Percentiles rank a stretch among this genome's conserved stretches.
These are phyloP conservation scores for Candida caryicola DNA, from an alignment of 805 yeast species.

Conservation along the genomic window DNA sequence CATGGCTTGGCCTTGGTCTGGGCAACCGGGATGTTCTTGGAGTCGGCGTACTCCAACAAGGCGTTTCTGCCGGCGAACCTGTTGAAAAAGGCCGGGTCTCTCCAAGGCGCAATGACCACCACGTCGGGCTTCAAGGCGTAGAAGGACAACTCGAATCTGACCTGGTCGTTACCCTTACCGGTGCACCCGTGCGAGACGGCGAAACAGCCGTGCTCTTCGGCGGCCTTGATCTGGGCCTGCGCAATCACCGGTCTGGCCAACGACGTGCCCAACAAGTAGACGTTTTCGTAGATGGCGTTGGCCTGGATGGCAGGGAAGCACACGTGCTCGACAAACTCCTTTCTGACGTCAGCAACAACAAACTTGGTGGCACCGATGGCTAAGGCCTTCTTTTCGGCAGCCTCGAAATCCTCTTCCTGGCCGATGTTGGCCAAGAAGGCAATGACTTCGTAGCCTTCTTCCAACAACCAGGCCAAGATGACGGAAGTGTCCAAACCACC, in stretches of 20 bases:
- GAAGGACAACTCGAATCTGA: slow-evolving; percentile 94
- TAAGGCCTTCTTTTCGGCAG: slow-evolving; percentile 93
- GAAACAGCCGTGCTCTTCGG: slow-evolving; percentile 95
- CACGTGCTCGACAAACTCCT: slow-evolving; percentile 89
- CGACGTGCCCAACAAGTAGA: slow-evolving; percentile 93
- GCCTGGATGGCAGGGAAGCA: slow-evolving; percentile 96
- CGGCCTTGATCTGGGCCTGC: slow-evolving; percentile 95
- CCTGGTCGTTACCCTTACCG: slow-evolving; percentile 99
- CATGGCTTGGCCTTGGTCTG: slow-evolving; percentile 99
- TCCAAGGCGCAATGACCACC: slow-evolving; percentile 97
- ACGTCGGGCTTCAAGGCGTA: slow-evolving; percentile 98
- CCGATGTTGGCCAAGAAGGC: slow-evolving; percentile 99
- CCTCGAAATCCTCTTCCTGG: slow-evolving; percentile 98
- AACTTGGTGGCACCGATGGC: slow-evolving; percentile 97
- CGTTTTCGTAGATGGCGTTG: slow-evolving; percentile 97
- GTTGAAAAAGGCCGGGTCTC: slow-evolving; percentile 91
- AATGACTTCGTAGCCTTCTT: slow-evolving; percentile 96
- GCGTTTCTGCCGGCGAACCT: slow-evolving; percentile 98
- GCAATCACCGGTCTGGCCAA: slow-evolving; percentile 99
- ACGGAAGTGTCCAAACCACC: slow-evolving; percentile 99
- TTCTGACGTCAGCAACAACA: slow-evolving; percentile 90
- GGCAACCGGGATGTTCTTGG: slow-evolving; percentile 87
- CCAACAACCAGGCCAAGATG: slow-evolving; percentile 96
- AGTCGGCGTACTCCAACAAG: slow-evolving; percentile 87
- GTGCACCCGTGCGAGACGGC: slow-evolving; percentile 99